Evolutionary conservation across 805 yeast species (phyloP), one percentile per base, ranked within the genome.

Genomic region (Nakazawaea anatomiae): DNA sequence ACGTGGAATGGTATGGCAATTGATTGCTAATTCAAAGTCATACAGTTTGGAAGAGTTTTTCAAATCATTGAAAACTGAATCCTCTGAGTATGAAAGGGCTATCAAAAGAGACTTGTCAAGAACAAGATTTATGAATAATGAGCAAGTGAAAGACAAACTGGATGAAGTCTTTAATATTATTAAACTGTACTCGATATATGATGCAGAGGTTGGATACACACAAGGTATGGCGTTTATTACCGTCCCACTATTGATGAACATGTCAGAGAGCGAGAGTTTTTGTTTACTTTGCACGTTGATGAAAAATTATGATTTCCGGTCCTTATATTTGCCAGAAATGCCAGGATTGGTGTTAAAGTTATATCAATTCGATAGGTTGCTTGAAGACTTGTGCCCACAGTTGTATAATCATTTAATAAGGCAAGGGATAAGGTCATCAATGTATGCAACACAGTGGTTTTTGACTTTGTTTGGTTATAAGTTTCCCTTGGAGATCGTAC

Each of bases 391-490:
- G 43, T 71, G 83, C 25, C 98, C 98, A 0, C 72, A 72, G 6
- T 73, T 94, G 45, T 80, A 80, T 63, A 77, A 79, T 44, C 98
- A 94, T 70, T 71, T 94, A 58, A 74, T 77, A 30, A 82, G 90
- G 55, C 95, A 92, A 66, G 97, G 97, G 5, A 82, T 94, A 28
- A 79, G 85, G 54, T 87, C 96, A 3, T 85, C 96, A 27, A 92
- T 92, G 98, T 94, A 89, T 72, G 98, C 97, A 0, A 84, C 96
- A 1, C 98, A 94, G 67, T 94, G 99, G 99, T 92, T 94, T 62
- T 75, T 94, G 59, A 94, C 98, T 0, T 77, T 94, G 57, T 94
- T 94, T 68, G 96, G 96, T 6, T 94, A 94, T 72, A 89, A 89
- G 64, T 92, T 94, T 65, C 98, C 99, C 12, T 71, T 91, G 47